Conservation (phyloP, 1,284 basidiomycete species). For the Fomitiporia mediterranea region DNA sequence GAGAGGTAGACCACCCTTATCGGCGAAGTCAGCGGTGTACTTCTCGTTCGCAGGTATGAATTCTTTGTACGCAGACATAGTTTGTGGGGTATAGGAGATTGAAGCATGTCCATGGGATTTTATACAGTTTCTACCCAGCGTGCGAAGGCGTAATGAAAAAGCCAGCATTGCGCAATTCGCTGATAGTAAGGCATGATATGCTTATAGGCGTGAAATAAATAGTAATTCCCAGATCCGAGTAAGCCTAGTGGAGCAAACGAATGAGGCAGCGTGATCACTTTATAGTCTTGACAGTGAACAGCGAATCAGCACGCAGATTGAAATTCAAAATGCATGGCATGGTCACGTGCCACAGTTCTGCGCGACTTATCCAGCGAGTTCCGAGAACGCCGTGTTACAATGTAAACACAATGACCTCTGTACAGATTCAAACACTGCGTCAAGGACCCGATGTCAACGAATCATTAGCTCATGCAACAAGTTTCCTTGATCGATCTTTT, state of each 20-base stretch:
- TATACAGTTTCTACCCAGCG: too few species aligned
- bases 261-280: background rate
- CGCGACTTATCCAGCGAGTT: background rate
- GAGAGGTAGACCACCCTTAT: conserved; percentile 42
- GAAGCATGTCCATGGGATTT: background rate
- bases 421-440: conserved; percentile 45
- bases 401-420: conserved; percentile 40
- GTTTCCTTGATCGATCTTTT: conserved; percentile 44
- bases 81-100: too few species aligned
- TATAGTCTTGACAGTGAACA: background rate
- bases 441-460: conserved; percentile 40
- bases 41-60: conserved; percentile 35
- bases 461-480: conserved; percentile 40
- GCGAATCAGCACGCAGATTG: background rate
- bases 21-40: conserved; percentile 41
- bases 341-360: background rate
- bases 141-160: background rate
- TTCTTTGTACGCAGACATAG: conserved; percentile 23
- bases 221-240: background rate
- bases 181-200: background rate
- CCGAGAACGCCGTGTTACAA: too few species aligned
- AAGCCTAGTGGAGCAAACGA: background rate
- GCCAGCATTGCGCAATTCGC: background rate
- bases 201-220: background rate
- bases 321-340: background rate